Evolutionary conservation across 1,284 basidiomycete species (phyloP), one percentile per base, ranked within the genome.

Genomic region (Ustilago loliicola): DNA sequence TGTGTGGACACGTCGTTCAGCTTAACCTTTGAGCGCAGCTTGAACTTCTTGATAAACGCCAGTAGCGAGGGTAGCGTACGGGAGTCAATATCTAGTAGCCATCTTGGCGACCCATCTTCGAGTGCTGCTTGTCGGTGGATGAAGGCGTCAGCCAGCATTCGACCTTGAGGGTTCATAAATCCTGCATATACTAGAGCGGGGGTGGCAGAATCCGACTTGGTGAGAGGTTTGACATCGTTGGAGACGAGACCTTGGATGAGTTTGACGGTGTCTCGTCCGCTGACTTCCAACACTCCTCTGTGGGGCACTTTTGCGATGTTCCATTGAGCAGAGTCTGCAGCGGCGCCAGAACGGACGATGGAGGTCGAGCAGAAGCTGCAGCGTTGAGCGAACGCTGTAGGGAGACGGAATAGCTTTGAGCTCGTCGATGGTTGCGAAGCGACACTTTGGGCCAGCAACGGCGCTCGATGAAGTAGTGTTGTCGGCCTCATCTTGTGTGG

Each of bases 181-280:
- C 92, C 91, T 30, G 93, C 91, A 85, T 92, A 98, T 73, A 91
- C 58, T 38, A 61, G 4, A 86, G 29, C 34, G 1, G 65, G 29
- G 2, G 68, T 6, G 0, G 17, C n/a, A 13, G 48, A 10, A 1
- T 30, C 21, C n/a, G 42, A 19, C 30, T 57, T 59, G 40, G 51
- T 58, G n/a, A 73, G 61, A 1, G 61, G 23, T n/a, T 52, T 55
- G 61, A 87, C 81, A 92, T 90, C 79, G 88, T 90, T 83, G 88
- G 90, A 89, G 53, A 96, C 89, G 52, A 97, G 88, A 21, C 96
- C 96, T 85, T 98, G 94, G 68, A 98, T 90, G 83, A 98, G 97
- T 71, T 92, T 92, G 25, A 91, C 87, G 2, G 93, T 92, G 74
- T 98, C 94, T 13, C 91, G 90, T 27, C 96, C 96, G 15, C 91